Base-by-base conservation (phyloP, 2,329 filamentous ascomycete genomes). In the Endoconidiophora laricicola region DNA sequence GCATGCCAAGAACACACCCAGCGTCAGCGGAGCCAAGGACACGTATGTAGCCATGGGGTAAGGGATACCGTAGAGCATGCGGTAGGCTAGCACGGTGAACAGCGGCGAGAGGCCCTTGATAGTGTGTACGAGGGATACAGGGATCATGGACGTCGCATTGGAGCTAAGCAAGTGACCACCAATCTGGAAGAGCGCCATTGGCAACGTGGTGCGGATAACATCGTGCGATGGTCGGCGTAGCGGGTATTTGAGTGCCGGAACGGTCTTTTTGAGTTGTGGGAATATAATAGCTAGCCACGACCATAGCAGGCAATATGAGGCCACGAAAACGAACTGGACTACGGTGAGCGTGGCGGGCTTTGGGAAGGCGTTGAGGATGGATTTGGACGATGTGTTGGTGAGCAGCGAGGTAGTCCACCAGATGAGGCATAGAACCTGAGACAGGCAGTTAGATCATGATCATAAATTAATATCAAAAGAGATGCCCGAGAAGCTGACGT, bases 311-410 rank as follows among this genome's bases (percentile, higher is more conserved):
- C 91, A 98, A 71, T 87, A 91, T 50, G 80, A 78, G 9, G 86
- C 86, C 39, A 98, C 90, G 59, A 95, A 88, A 52, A 79, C 83
- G 66, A 98, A 98, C 70, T 98, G 91, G 47, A 94, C 73, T 52
- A 94, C 73, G 1, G 90, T 96, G 58, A 96, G 74, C 18, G 90
- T 95, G 29, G 91, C 83, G 1, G 90, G 90, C 65, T 86, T 91
- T 52, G 85, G 79, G 57, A 95, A 86, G 41, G 86, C 84, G 57
- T 86, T 95, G 54, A 96, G 72, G 60, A 98, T 98, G 16, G 90
- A 85, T 68, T 98, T 98, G 48, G 91, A 95, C 22, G 91, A 96
- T 2, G 91, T 95, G 63, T 96, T 98, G 55, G 91, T 95, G 58
- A 96, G 70, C 55, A 93, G 91, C 41, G 90, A 96, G 22, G 88